A percentile compares a stretch with the other conserved stretches of the same genome.
Evolutionary conservation across 257 asterid genomes (phyloP).

Genomic region (Craterostigma plantagineum): DNA sequence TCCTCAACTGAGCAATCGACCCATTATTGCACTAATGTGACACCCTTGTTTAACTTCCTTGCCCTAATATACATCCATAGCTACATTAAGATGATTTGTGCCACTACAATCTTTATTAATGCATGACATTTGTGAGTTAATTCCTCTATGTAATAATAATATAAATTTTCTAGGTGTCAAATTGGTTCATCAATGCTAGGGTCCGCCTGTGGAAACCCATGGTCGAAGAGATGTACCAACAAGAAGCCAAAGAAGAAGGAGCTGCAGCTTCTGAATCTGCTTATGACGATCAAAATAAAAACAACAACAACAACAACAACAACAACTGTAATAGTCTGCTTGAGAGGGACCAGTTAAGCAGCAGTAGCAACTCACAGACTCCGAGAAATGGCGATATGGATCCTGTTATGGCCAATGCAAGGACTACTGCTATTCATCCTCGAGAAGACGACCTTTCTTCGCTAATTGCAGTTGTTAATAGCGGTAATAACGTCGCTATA

Average conservation of each 20-base stretch:
- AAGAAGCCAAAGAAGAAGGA: slow-evolving; percentile 82
- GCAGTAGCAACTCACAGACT: slow-evolving; percentile 46
- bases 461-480: too few relatives aligned
- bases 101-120: too few relatives aligned
- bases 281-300: slow-evolving; percentile 16
- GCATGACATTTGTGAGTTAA: neutral
- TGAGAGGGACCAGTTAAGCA: slow-evolving; percentile 17
- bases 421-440: slow-evolving; percentile 10
- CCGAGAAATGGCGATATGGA: slow-evolving; percentile 15
- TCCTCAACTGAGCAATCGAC: too few relatives aligned
- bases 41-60: too few relatives aligned
- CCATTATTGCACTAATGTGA: too few relatives aligned
- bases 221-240: slow-evolving; percentile 98
- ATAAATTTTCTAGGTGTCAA: slow-evolving; percentile 64
- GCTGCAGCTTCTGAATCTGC: slow-evolving; percentile 28
- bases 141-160: neutral
- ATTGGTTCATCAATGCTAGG: slow-evolving; percentile 99
- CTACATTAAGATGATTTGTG: too few relatives aligned
- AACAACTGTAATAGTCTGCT: slow-evolving; percentile 12
- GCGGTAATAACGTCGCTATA: too few relatives aligned
- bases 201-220: slow-evolving; percentile 99
- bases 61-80: too few relatives aligned
- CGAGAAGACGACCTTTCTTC: too few relatives aligned
- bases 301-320: slow-evolving; percentile 15
- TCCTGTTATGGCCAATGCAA: slow-evolving; percentile 10